Conservation (phyloP, 2,329 filamentous ascomycete genomes). For the Arthrobotrys megalospora region DNA sequence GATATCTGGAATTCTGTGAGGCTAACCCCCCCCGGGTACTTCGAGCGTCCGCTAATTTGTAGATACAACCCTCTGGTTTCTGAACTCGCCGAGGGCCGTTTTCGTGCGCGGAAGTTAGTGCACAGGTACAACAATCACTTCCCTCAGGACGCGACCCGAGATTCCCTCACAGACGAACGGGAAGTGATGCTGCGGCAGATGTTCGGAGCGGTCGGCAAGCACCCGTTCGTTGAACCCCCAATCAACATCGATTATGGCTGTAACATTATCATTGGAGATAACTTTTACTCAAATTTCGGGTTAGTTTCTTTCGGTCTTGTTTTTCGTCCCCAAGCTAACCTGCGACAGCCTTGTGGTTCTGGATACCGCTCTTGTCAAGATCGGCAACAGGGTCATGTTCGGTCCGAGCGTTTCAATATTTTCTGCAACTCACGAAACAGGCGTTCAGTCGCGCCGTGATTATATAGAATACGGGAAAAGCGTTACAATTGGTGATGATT, state of each 20-base stretch:
- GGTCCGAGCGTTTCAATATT: slow-evolving; percentile 85
- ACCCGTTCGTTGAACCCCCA: slow-evolving; percentile 75
- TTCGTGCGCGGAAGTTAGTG: slow-evolving; percentile 72
- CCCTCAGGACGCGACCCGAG: slow-evolving; percentile 69
- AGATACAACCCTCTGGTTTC: slow-evolving; percentile 72
- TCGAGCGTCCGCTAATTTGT: neutral
- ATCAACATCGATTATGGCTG: slow-evolving; percentile 77
- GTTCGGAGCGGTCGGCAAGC: slow-evolving; percentile 71
- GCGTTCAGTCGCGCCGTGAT: slow-evolving; percentile 79
- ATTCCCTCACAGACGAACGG: slow-evolving; percentile 68
- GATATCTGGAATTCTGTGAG: slow-evolving; percentile 76
- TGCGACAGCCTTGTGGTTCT: slow-evolving; percentile 70
- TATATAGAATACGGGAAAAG: slow-evolving; percentile 83
- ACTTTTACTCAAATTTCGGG: slow-evolving; percentile 77
- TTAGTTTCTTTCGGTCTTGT: slow-evolving; percentile 48
- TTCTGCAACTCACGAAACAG: slow-evolving; percentile 82
- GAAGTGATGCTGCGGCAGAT: slow-evolving; percentile 71
- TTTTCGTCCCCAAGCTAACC: neutral
- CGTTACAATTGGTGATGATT: slow-evolving; percentile 84
- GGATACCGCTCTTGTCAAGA: slow-evolving; percentile 67
- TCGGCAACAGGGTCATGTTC: slow-evolving; percentile 83
- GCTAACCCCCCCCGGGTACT: slow-evolving; percentile 21
- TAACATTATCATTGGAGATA: slow-evolving; percentile 75
- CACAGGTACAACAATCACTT: slow-evolving; percentile 75
- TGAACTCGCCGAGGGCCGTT: slow-evolving; percentile 71